Conservation (phyloP, 2,329 filamentous ascomycete species). For the Colletotrichum lentis region DNA sequence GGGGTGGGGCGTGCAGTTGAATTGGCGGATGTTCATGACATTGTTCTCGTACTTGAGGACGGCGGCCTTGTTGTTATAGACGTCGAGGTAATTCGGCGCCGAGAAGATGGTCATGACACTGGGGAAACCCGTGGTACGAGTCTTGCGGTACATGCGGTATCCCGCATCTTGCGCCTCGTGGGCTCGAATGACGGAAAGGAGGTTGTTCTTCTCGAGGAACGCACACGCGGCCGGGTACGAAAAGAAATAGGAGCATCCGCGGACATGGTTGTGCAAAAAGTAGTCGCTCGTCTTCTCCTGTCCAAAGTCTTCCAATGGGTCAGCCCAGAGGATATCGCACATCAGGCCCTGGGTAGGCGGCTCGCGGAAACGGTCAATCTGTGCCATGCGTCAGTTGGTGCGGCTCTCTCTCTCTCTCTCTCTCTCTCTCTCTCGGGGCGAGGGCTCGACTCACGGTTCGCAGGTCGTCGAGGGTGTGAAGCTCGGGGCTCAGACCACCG, state of each 20-base stretch:
- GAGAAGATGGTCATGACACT: conserved; percentile 99
- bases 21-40: conserved; percentile 99
- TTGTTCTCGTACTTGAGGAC: conserved; percentile 99
- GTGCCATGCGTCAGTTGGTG: conserved; percentile 20
- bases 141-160: conserved; percentile 99
- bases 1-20: conserved; percentile 98
- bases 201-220: conserved; percentile 98
- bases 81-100: conserved; percentile 96
- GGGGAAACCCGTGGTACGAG: conserved; percentile 94
- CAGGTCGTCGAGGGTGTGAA: conserved; percentile 94
- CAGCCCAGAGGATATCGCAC: conserved; percentile 99
- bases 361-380: conserved; percentile 98
- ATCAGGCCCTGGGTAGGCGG: conserved; percentile 97
- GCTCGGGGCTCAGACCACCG: conserved; percentile 91
- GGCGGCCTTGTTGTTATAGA: conserved; percentile 99
- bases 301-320: conserved; percentile 96
- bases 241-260: conserved; percentile 99
- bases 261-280: conserved; percentile 97
- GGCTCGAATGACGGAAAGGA: conserved; percentile 94
- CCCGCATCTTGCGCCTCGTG: conserved; percentile 99
- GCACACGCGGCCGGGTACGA: conserved; percentile 96
- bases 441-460: conserved; percentile 68
- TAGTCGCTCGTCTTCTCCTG: conserved; percentile 98
- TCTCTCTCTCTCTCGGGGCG: neutral
- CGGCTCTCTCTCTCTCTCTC: too few species aligned